Percentiles rank a stretch among this genome's conserved stretches.
Evolutionary conservation across 2,329 filamentous ascomycete species (phyloP).

Genomic region (Alternaria panax): DNA sequence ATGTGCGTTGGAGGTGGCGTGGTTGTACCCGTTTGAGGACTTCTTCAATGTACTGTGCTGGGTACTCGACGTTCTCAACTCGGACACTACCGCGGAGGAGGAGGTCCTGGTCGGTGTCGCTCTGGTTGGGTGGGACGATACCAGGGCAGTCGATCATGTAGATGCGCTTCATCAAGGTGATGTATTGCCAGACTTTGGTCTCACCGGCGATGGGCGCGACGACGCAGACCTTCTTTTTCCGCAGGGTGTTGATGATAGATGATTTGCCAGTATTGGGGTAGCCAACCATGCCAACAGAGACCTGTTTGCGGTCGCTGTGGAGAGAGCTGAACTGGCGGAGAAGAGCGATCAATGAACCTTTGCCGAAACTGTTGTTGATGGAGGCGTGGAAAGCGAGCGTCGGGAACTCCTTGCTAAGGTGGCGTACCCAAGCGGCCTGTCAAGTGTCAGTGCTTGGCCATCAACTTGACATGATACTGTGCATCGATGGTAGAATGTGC

Average conservation of each 20-base stretch:
- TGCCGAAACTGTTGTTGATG: constrained; percentile 96
- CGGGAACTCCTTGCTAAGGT: constrained; percentile 87
- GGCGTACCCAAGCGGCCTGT: constrained; percentile 91
- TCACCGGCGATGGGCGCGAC: constrained; percentile 95
- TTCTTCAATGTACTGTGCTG: constrained; percentile 91
- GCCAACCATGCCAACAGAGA: constrained; percentile 86
- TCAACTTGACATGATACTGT: constrained; percentile 23
- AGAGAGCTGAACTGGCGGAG: constrained; percentile 91
- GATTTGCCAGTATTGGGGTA: constrained; percentile 97
- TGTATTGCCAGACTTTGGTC: constrained; percentile 98
- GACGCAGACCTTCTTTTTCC: constrained; percentile 92
- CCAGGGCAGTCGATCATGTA: constrained; percentile 97
- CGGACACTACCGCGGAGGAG: constrained; percentile 89
- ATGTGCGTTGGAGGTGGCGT: constrained; percentile 90
- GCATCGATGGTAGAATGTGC: constrained; percentile 67
- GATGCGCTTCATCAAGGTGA: constrained; percentile 92
- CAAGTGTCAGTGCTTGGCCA: constrained; percentile 32
- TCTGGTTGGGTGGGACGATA: constrained; percentile 87
- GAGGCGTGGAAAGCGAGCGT: constrained; percentile 94
- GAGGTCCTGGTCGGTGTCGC: constrained; percentile 85
- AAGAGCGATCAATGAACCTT: constrained; percentile 90
- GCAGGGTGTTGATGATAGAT: constrained; percentile 94
- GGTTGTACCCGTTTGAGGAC: constrained; percentile 81
- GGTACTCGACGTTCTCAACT: constrained; percentile 95
- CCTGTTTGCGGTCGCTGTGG: constrained; percentile 90